A percentile compares a stretch with the other conserved stretches of the same genome.
phyloP scores from a whole-genome alignment of 306 rosid genomes.

The Prunus campanulata region DNA sequence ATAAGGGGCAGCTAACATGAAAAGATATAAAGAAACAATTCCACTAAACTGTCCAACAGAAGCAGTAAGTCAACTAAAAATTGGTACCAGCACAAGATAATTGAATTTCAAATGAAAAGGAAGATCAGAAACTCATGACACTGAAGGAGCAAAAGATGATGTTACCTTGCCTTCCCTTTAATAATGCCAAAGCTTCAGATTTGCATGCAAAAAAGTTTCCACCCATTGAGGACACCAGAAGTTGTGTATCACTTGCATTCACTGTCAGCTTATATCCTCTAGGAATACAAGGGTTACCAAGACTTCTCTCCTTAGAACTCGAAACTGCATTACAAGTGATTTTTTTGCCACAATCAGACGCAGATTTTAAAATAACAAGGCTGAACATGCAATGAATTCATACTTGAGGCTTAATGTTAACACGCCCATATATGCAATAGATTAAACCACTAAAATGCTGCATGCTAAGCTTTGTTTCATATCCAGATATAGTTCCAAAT shows the following conservation, averaged over 20 bases:
- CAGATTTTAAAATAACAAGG: background rate
- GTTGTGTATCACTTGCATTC: constrained; percentile 30
- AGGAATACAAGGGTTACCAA: constrained; percentile 46
- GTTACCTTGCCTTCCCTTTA: constrained; percentile 39
- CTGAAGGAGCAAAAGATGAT: constrained; percentile 4
- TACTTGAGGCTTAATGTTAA: background rate
- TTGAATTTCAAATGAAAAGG: background rate
- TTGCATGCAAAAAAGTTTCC: constrained; percentile 53
- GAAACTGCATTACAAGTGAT: constrained; percentile 30
- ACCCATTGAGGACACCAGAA: constrained; percentile 22
- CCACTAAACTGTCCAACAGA: constrained; percentile 1
- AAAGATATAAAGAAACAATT: background rate
- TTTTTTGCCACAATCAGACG: background rate
- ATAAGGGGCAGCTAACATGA: background rate
- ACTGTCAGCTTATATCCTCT: constrained; percentile 38
- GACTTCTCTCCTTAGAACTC: constrained; percentile 18
- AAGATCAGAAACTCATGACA: background rate
- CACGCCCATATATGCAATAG: background rate
- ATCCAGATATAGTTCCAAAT: background rate
- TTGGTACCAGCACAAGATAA: background rate
- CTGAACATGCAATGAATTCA: background rate
- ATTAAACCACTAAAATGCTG: background rate
- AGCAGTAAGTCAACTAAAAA: background rate
- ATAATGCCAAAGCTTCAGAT: constrained; percentile 31
- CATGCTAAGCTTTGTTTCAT: background rate